Base-by-base conservation (phyloP, 768 basidiomycete genomes). In the Boletus coccyginus region DNA sequence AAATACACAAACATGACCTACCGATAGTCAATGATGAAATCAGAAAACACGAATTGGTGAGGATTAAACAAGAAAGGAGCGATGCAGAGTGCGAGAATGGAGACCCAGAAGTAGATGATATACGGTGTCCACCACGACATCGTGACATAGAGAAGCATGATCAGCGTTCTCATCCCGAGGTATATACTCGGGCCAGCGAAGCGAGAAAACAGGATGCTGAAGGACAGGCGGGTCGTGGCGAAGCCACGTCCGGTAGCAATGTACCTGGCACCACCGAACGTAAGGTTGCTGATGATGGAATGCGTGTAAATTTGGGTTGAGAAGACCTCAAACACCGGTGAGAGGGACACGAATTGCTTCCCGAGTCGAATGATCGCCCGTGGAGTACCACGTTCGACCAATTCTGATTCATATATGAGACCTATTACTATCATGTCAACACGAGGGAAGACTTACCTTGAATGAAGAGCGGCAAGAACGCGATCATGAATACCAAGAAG, bases 1-100 rank as follows among this genome's bases (percentile, higher is more conserved):
- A 35, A 24, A 46, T 32, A 16, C 4, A 32, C 31, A 13, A 32
- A 53, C 16, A 19, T 14, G 7, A 24, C 73, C 83, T 66, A 88
- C 89, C 90, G 80, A 66, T 94, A 94, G 74, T 99, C 97, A 68
- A 98, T 91, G 72, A 98, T 83, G 74, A 95, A 99, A 73, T 99
- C 97, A 39, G 94, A 85, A 73, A 94, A 89, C 19, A 92, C 91
- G 77, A 99, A 99, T 74, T 98, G 97, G 73, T 99, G 97, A n/a
- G 97, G 97, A 70, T 98, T 99, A 84, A 98, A 99, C 66, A 98
- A 72, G 88, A 99, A 99, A 9, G 97, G 97, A 32, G 96, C 88
- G 61, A 98, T 75, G 66, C 94, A 98, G 10, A 99, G 82, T 16
- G 94, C 85, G 33, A 94, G 77, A 59, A 95, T 92, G 42, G 96